phyloP scores from a whole-genome alignment of 2,329 filamentous ascomycete species.

The Huntiella omanensis region DNA sequence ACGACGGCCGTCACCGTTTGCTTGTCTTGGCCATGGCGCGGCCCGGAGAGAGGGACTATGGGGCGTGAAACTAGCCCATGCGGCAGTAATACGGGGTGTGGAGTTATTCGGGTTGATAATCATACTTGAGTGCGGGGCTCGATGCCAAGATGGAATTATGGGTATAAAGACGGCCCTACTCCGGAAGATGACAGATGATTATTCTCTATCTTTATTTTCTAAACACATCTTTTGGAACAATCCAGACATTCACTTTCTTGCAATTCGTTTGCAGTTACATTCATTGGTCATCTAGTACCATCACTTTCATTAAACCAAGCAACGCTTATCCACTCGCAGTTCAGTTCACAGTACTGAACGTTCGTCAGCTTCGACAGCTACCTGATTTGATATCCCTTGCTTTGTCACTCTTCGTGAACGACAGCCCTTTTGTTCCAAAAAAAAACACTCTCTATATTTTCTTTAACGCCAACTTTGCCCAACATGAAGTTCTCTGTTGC shows the following conservation, averaged over 20 bases:
- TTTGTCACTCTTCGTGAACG: neutral
- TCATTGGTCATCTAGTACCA: slow-evolving; percentile 4
- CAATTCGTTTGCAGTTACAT: slow-evolving; percentile 5
- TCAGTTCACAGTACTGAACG: neutral
- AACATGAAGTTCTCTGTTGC: slow-evolving; percentile 10
- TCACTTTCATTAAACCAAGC: slow-evolving; percentile 5
- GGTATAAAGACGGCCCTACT: too few species aligned
- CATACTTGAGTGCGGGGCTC: too few species aligned
- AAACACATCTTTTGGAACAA: neutral
- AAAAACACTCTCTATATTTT: neutral
- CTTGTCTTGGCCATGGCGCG: too few species aligned
- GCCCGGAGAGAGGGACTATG: too few species aligned
- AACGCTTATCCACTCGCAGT: neutral
- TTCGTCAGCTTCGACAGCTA: slow-evolving; percentile 3
- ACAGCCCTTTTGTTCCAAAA: neutral
- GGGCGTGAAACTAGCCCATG: too few species aligned
- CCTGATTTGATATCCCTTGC: neutral
- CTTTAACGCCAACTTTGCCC: neutral
- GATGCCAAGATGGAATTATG: too few species aligned
- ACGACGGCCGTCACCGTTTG: too few species aligned
- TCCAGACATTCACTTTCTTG: neutral
- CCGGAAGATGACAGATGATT: too few species aligned
- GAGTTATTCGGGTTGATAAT: too few species aligned
- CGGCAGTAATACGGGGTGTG: too few species aligned
- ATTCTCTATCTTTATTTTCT: neutral